Percentiles rank a stretch among this genome's conserved stretches.
phyloP scores from a whole-genome alignment of 192 early-diverging fungal genomes.

The Geosiphon pyriformis region DNA sequence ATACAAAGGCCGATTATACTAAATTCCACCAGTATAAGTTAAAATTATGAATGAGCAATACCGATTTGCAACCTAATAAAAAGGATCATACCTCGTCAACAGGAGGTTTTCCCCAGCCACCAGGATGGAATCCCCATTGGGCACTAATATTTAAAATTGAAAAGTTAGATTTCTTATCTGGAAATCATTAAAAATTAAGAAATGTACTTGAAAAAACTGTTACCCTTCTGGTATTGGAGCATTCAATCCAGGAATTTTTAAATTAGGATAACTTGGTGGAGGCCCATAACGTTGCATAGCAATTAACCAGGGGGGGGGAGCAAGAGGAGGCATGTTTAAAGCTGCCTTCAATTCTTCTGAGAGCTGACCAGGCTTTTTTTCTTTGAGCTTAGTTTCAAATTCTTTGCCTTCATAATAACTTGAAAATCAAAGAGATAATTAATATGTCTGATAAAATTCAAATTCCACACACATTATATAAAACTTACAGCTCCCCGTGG shows the following conservation, averaged over 20 bases:
- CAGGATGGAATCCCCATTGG: conserved; percentile 98
- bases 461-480: background rate
- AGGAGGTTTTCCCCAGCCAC: conserved; percentile 86
- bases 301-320: conserved; percentile 95
- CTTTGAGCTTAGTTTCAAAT: conserved; percentile 81
- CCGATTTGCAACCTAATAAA: background rate
- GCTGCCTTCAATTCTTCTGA: conserved; percentile 84
- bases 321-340: conserved; percentile 84
- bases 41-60: too few relatives aligned
- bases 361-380: conserved; percentile 82
- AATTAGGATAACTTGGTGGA: conserved; percentile 87
- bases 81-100: conserved; percentile 57
- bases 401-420: conserved; percentile 97
- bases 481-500: conserved; percentile 76
- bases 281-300: conserved; percentile 98
- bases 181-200: too few relatives aligned
- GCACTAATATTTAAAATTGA: conserved; percentile 42
- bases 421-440: conserved; percentile 1
- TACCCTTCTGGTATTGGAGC: conserved; percentile 86
- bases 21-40: conserved; percentile 14
- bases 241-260: conserved; percentile 91
- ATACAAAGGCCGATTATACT: conserved; percentile 85
- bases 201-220: too few relatives aligned
- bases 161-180: background rate
- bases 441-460: too few relatives aligned